Base-by-base conservation (phyloP, 2,329 filamentous ascomycete genomes). In the Trichoderma hamatum region DNA sequence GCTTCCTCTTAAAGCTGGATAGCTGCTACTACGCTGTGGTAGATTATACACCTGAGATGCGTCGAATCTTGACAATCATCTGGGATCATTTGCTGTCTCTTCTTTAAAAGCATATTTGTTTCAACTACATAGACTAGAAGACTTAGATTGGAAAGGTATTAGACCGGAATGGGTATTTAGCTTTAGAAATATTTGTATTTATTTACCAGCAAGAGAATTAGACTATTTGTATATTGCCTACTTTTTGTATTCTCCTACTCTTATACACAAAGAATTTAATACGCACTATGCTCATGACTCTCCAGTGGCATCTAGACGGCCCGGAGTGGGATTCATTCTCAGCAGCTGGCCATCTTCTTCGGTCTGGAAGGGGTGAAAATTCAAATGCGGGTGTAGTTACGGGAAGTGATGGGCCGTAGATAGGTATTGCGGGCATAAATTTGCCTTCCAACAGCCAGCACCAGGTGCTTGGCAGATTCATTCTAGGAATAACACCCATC, bases 161-260 rank as follows among this genome's bases (percentile, higher is more conserved):
- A 24, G 10, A n/a, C 9, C 1, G 13, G 2, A 24, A 24, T 3
- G 3, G 3, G 2, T 49, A 10, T 24, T 49, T 49, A 3, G 24
- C 5, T 9, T 24, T 49, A 13, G 21, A 49, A 24, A 24, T 24
- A 49, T 13, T 13, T 24, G n/a, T 49, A 49, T 1, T 49, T 49
- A 10, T 9, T 49, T 13, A 5, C 11, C 21, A 1, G 2, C 16
- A 49, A 11, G 5, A 49, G 3, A 24, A 2, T 49, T 49, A 49
- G 46, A 49, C 46, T 11, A 49, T 24, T 9, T 11, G 10, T 24
- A 24, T 24, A 13, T 49, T 10, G 1, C 3, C 4, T 49, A 21
- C 13, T 24, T 24, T 5, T 2, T 11, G 5, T 11, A 24, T 3
- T 13, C 10, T 5, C 46, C 3, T 21, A 1, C 1, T 11, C 1